These are phyloP conservation scores for Phytophthora litchii DNA, from an alignment of 352 stramenopile species.

Conservation along the genomic window DNA sequence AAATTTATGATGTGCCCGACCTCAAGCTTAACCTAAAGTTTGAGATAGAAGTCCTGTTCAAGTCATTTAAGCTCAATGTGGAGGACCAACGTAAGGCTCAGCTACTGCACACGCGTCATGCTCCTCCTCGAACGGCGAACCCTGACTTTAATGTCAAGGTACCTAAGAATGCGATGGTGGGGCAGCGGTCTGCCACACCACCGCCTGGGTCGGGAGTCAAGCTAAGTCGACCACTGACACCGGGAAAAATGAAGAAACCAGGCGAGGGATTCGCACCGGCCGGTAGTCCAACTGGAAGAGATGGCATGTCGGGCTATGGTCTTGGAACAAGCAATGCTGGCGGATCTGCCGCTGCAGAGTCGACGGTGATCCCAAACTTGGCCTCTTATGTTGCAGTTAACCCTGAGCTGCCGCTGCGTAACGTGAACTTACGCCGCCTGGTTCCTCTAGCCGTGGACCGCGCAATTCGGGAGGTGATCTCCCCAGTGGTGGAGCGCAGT, in stretches of 20 bases:
- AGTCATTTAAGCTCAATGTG: constrained; percentile 98
- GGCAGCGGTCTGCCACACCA: constrained; percentile 59
- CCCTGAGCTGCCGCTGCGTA: constrained; percentile 93
- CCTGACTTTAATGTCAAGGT: constrained; percentile 99
- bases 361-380: constrained; percentile 98
- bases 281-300: constrained; percentile 55
- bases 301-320: constrained; percentile 33
- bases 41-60: constrained; percentile 99
- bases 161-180: constrained; percentile 49
- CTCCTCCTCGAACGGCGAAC: constrained; percentile 95
- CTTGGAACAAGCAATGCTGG: constrained; percentile 34
- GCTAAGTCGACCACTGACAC: constrained; percentile 60
- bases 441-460: constrained; percentile 97
- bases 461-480: constrained; percentile 99
- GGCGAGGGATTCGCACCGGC: constrained; percentile 58
- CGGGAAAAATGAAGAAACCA: constrained; percentile 62
- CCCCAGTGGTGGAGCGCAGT: constrained; percentile 97
- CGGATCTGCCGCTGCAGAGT: constrained; percentile 64
- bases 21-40: constrained; percentile 99
- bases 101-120: constrained; percentile 89
- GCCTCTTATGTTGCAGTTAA: constrained; percentile 98
- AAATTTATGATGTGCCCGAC: constrained; percentile 98
- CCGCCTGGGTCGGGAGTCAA: constrained; percentile 56
- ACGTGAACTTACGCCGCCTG: constrained; percentile 94
- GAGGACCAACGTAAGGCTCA: constrained; percentile 95